Evolutionary conservation across 805 yeast genomes (phyloP).

Genomic region (Hanseniaspora clermontiae): DNA sequence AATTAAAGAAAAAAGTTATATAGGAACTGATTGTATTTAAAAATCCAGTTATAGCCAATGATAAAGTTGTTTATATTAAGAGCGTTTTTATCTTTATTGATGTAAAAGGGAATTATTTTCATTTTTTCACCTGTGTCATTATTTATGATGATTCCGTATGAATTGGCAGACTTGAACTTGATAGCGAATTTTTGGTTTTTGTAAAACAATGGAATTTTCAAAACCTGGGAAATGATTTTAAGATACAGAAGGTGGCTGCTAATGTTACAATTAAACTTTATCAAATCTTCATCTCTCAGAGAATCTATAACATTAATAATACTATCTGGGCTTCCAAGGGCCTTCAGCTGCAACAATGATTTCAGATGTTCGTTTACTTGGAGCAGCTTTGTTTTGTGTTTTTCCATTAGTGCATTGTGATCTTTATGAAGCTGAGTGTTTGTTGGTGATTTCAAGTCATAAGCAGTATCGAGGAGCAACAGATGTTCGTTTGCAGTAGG

Average conservation of each 20-base stretch:
- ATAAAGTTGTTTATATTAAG: background rate
- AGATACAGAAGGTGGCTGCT: background rate
- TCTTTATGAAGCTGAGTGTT: background rate
- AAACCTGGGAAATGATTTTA: slow-evolving; percentile 1
- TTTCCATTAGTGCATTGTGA: background rate
- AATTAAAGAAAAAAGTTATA: background rate
- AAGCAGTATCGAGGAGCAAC: background rate
- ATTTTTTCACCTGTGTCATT: background rate
- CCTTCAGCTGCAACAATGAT: background rate
- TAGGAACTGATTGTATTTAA: background rate
- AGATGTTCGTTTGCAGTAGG: background rate
- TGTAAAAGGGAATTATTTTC: slow-evolving; percentile 9
- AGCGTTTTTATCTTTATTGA: background rate
- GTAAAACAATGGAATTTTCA: slow-evolving; percentile 5
- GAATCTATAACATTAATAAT: background rate
- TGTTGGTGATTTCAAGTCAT: background rate
- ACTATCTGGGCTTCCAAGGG: background rate
- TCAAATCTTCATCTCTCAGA: background rate
- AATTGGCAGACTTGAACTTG: slow-evolving; percentile 1
- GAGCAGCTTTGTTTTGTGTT: background rate
- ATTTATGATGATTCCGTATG: background rate
- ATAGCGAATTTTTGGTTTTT: slow-evolving; percentile 5
- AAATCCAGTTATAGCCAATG: background rate
- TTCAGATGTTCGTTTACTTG: background rate
- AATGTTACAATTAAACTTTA: background rate